phyloP scores from a whole-genome alignment of 2,329 filamentous ascomycete species.

The Aotearoamyces nothofagi region DNA sequence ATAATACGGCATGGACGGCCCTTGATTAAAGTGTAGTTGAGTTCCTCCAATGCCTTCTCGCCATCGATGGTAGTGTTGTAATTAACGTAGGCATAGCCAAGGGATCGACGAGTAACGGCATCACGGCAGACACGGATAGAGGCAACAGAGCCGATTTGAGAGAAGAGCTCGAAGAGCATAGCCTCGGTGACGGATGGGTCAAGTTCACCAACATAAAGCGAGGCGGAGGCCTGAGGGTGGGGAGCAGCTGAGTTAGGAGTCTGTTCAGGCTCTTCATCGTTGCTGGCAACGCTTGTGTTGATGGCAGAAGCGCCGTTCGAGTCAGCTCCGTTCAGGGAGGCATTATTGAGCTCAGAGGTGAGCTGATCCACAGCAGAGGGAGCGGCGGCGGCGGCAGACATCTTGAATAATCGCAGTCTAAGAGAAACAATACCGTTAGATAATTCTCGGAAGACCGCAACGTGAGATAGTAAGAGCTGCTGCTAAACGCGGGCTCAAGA shows the following conservation, averaged over 20 bases:
- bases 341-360: constrained; percentile 60
- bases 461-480: too few relatives aligned
- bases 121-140: constrained; percentile 99
- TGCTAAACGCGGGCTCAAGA: too few relatives aligned
- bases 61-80: constrained; percentile 96
- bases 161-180: constrained; percentile 99
- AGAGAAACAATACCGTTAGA: background rate
- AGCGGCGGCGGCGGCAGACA: constrained; percentile 44
- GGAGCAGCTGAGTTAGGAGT: constrained; percentile 58
- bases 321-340: constrained; percentile 52
- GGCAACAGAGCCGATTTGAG: constrained; percentile 94
- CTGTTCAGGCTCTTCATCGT: constrained; percentile 42
- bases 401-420: constrained; percentile 25
- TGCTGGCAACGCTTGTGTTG: constrained; percentile 56
- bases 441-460: too few relatives aligned
- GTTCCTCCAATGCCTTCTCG: constrained; percentile 95
- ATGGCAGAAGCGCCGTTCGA: constrained; percentile 51
- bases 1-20: constrained; percentile 98
- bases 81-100: constrained; percentile 99
- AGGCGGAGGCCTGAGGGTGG: constrained; percentile 85
- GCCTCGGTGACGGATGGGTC: constrained; percentile 96
- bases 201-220: constrained; percentile 97
- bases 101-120: constrained; percentile 92
- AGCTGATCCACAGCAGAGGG: constrained; percentile 62
- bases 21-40: constrained; percentile 99